Evolutionary conservation across 192 early-diverging fungal species (phyloP).

Genomic region (Gaertneriomyces semiglobifer): DNA sequence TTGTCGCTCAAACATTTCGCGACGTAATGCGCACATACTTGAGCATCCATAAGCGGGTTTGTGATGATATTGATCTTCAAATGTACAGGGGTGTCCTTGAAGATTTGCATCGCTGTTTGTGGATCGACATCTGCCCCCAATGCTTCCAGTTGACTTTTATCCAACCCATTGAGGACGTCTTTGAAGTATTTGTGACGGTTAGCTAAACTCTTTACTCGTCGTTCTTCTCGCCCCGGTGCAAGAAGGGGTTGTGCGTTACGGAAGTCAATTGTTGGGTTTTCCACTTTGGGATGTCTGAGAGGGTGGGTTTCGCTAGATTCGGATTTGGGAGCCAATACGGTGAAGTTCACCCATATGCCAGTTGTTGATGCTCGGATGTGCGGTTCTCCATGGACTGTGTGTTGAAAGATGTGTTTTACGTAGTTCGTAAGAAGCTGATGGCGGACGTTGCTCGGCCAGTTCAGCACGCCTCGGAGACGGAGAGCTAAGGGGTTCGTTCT

Average conservation of each 20-base stretch:
- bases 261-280: conserved; percentile 30
- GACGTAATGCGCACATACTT: conserved; percentile 45
- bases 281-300: conserved; percentile 2
- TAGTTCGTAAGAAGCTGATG: conserved; percentile 44
- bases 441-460: conserved; percentile 52
- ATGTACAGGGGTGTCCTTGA: conserved; percentile 41
- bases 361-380: conserved; percentile 50
- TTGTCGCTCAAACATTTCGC: conserved; percentile 25
- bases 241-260: conserved; percentile 23
- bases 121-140: conserved; percentile 17
- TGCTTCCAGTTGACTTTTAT: conserved; percentile 24
- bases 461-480: conserved; percentile 41
- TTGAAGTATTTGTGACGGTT: conserved; percentile 27
- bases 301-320: conserved; percentile 22
- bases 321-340: conserved; percentile 24
- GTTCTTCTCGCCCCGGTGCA: conserved; percentile 43
- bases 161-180: conserved; percentile 24
- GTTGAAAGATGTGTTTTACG: conserved; percentile 53
- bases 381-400: conserved; percentile 36
- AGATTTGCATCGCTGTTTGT: conserved; percentile 43
- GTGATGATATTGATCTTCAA: conserved; percentile 47
- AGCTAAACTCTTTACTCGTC: conserved; percentile 23
- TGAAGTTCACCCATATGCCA: conserved; percentile 54
- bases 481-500: conserved; percentile 47
- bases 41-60: conserved; percentile 51